phyloP scores from a whole-genome alignment of 306 rosid genomes.

The Dryas alaskensis region DNA sequence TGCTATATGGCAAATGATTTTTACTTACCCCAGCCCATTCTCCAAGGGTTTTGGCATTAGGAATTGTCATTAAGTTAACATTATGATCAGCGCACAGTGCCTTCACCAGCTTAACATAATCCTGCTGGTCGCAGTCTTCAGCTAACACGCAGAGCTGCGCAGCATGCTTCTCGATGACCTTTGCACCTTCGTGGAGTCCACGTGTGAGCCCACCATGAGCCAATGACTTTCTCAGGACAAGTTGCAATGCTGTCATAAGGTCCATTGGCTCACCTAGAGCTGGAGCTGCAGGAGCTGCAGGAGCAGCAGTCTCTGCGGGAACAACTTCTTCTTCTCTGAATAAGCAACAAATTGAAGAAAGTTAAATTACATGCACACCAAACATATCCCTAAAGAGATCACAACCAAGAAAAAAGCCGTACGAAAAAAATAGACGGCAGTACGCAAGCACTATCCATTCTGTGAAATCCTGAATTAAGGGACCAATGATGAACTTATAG shows the following conservation, averaged over 20 bases:
- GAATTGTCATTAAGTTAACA: constrained; percentile 58
- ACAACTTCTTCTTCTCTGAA: constrained; percentile 39
- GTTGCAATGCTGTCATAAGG: constrained; percentile 56
- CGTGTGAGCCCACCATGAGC: constrained; percentile 79
- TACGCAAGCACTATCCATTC: neutral
- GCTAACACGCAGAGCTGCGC: constrained; percentile 76
- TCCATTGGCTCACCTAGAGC: constrained; percentile 45
- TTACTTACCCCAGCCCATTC: constrained; percentile 87
- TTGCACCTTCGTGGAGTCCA: constrained; percentile 73
- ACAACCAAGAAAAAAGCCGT: too few relatives aligned
- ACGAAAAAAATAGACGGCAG: too few relatives aligned
- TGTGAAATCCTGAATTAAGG: neutral
- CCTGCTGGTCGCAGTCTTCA: constrained; percentile 76
- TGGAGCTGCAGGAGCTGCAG: constrained; percentile 13
- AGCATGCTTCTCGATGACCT: constrained; percentile 67
- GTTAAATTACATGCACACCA: neutral
- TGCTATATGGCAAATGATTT: neutral
- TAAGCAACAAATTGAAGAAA: neutral
- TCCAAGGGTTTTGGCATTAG: constrained; percentile 78
- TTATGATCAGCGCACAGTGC: constrained; percentile 73
- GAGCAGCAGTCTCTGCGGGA: constrained; percentile 27
- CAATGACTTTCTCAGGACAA: constrained; percentile 70
- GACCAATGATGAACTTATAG: neutral
- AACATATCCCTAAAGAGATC: too few relatives aligned
- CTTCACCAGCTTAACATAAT: constrained; percentile 70